Percentiles rank a stretch among this genome's conserved stretches.
These are phyloP conservation scores for Hirsutella thompsonii DNA, from an alignment of 2,329 filamentous ascomycete genomes.

Conservation along the genomic window DNA sequence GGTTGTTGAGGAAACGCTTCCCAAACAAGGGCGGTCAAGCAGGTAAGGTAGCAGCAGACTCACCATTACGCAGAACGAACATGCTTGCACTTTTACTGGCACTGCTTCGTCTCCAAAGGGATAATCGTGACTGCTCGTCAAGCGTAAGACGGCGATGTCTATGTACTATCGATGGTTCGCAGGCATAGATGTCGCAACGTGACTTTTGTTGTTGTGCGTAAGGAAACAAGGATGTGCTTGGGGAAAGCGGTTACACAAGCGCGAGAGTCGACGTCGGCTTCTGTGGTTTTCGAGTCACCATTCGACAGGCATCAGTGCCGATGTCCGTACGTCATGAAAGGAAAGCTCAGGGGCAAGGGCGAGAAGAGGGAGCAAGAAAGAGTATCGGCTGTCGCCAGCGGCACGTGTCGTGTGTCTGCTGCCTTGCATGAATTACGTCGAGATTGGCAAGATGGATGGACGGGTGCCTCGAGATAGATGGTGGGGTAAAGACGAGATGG, in stretches of 20 bases:
- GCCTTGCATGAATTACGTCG: too few species aligned
- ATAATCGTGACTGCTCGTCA: background rate
- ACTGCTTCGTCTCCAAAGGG: background rate
- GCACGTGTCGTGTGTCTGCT: too few species aligned
- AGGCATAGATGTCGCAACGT: background rate
- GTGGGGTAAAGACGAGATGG: too few species aligned
- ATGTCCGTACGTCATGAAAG: too few species aligned
- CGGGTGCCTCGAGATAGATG: too few species aligned
- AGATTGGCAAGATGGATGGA: too few species aligned
- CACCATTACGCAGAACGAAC: constrained; percentile 32
- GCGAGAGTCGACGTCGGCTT: too few species aligned
- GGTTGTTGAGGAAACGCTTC: background rate
- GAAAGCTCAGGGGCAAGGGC: too few species aligned
- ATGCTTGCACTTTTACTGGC: constrained; percentile 12
- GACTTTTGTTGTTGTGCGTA: background rate
- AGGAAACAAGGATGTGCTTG: background rate
- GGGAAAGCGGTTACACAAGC: background rate
- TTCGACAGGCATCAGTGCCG: too few species aligned
- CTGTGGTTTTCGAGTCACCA: too few species aligned
- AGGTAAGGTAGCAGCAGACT: constrained; percentile 12
- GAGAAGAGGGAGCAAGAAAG: too few species aligned
- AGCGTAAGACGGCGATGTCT: background rate
- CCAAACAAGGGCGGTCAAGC: background rate
- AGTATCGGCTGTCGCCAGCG: too few species aligned
- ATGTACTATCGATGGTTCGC: background rate